Conservation (phyloP, 805 yeast species). For the Yarrowia osloensis region DNA sequence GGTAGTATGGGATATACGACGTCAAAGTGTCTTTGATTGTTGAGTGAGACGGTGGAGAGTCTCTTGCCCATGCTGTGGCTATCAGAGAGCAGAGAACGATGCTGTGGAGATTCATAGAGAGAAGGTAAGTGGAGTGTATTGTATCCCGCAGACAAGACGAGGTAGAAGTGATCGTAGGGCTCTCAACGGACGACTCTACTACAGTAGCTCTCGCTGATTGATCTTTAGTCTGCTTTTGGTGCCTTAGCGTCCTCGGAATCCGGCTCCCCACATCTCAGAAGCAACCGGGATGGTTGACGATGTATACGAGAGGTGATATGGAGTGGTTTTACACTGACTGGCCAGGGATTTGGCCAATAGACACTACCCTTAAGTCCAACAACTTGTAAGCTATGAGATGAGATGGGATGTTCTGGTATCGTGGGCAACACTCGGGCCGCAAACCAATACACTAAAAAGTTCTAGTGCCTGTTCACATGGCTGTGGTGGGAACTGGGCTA, state of each 20-base stretch:
- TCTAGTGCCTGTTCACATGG: neutral
- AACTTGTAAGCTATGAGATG: no score
- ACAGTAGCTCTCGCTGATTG: neutral
- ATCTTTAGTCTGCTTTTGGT: neutral
- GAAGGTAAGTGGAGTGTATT: neutral
- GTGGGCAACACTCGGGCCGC: neutral
- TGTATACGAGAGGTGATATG: neutral
- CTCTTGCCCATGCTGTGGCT: neutral
- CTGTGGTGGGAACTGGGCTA: neutral
- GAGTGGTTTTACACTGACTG: no score
- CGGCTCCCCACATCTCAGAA: neutral
- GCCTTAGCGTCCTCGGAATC: neutral
- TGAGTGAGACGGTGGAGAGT: neutral
- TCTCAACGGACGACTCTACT: neutral
- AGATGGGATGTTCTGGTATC: neutral
- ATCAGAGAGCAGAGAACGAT: neutral
- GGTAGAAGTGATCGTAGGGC: neutral
- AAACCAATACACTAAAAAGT: neutral
- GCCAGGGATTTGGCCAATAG: no score
- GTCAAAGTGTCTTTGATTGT: neutral
- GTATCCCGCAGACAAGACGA: neutral
- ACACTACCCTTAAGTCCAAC: no score
- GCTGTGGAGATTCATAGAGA: neutral
- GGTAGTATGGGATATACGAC: neutral
- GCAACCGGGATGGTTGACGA: neutral